Conservation (phyloP, 495 filamentous ascomycete genomes). For the Pseudoneurospora amorphoporcata region DNA sequence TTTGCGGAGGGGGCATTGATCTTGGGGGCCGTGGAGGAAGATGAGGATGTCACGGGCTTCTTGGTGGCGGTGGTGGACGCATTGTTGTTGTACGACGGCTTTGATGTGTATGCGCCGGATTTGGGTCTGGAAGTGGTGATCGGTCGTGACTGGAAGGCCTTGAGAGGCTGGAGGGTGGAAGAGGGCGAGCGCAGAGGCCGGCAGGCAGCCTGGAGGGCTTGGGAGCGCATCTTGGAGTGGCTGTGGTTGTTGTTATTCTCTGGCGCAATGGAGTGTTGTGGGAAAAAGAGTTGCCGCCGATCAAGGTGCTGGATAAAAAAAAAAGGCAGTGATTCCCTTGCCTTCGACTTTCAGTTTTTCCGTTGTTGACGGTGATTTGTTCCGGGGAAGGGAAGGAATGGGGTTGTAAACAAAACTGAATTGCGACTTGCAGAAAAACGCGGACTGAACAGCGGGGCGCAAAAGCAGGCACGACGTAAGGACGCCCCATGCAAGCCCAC, state of each 20-base stretch:
- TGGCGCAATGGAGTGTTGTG: neutral
- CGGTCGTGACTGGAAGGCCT: neutral
- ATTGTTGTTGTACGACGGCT: neutral
- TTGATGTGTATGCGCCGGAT: neutral
- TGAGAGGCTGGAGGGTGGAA: slow-evolving; percentile 1
- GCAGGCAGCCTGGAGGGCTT: slow-evolving; percentile 13
- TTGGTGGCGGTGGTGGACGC: neutral
- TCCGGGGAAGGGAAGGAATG: neutral
- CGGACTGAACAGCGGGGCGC: neutral
- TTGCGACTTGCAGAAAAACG: neutral
- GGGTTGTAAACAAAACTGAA: neutral
- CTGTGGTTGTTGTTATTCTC: neutral
- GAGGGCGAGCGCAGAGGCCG: slow-evolving; percentile 10
- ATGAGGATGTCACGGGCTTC: neutral
- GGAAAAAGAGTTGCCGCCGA: neutral
- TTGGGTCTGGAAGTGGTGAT: neutral
- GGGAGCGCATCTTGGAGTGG: slow-evolving; percentile 15
- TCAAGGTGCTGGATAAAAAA: neutral
- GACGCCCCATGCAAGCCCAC: neutral
- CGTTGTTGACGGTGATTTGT: neutral
- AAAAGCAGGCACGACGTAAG: neutral
- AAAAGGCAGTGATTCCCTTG: neutral
- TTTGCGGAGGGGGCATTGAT: slow-evolving; percentile 1
- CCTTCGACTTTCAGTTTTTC: neutral
- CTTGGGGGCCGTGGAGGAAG: slow-evolving; percentile 3